Base-by-base conservation (phyloP, 108 stramenopile genomes). In the Pseudonitzschia multistriata region DNA sequence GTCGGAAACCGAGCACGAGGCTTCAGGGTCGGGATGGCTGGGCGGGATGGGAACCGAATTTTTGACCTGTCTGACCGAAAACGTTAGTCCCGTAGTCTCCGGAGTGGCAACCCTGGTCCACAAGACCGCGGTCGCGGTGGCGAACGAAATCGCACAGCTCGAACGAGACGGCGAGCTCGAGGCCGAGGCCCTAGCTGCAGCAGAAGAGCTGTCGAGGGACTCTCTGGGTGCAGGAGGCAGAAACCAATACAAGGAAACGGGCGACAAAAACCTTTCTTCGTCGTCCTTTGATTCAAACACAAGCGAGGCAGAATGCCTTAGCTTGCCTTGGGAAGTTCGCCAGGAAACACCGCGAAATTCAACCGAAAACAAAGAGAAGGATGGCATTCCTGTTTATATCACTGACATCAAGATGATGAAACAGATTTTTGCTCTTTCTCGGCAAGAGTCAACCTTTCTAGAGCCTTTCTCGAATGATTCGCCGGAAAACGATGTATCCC, bases 101-200 rank as follows among this genome's bases (percentile, higher is more conserved):
- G 75, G 68, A 28, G 68, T 81, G 4, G 80, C 80, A 25, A 72
- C 65, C 34, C 56, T 85, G 17, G 72, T 85, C 25, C 74, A 81
- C 40, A 36, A 71, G 24, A 74, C 80, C 5, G 84, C 80, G 25
- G 52, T 85, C 52, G 47, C 77, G 1, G 80, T 85, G 11, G 84
- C 84, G n/a, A 69, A 77, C n/a, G 84, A 85, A 76, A 76, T 85
- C 31, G 77, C 84, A 4, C 67, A 81, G 27, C 59, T 85, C 0
- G 83, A 81, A 61, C 56, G 68, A 24, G 74, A 80, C 14, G 72
- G 61, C 31, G 84, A 78, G 35, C 34, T 62, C n/a, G 56, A 39
- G n/a, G 56, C 70, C 22, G 34, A 31, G 4, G 33, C 48, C 13
- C 28, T 10, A 13, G 39, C 37, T 3, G 62, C 6, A 25, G 37